Conservation (phyloP, 331 rosid genomes). For the Ulmus americana region DNA sequence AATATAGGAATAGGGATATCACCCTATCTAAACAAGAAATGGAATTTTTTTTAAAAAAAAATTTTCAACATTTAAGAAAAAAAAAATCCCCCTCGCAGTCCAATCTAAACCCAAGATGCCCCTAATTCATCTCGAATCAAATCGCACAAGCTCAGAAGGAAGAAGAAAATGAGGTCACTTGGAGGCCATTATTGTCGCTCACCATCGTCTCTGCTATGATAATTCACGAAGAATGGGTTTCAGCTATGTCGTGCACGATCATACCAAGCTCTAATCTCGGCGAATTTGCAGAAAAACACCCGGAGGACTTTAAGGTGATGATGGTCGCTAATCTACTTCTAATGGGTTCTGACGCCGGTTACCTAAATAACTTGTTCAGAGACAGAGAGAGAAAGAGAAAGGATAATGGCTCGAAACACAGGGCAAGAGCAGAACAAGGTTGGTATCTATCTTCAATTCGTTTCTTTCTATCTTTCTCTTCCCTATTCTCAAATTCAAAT, state of each 20-base stretch:
- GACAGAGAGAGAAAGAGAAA: too few relatives aligned
- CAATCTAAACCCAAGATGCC: background rate
- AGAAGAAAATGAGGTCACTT: slow-evolving; percentile 18
- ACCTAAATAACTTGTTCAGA: slow-evolving; percentile 31
- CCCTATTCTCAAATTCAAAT: too few relatives aligned
- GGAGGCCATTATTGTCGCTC: slow-evolving; percentile 33
- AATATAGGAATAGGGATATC: too few relatives aligned
- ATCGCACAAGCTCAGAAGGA: background rate
- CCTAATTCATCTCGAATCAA: too few relatives aligned
- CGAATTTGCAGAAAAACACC: slow-evolving; percentile 15
- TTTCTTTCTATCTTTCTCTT: too few relatives aligned
- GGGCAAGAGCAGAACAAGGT: too few relatives aligned
- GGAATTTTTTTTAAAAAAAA: too few relatives aligned
- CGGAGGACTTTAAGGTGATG: slow-evolving; percentile 52
- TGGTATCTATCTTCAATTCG: too few relatives aligned
- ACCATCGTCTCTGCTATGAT: slow-evolving; percentile 30
- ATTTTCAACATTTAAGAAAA: too few relatives aligned
- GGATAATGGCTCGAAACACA: too few relatives aligned
- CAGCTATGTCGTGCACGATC: slow-evolving; percentile 45
- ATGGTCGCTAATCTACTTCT: slow-evolving; percentile 56
- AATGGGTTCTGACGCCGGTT: slow-evolving; percentile 39
- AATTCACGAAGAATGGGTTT: slow-evolving; percentile 44
- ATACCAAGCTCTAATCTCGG: slow-evolving; percentile 14
- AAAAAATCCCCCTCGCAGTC: background rate
- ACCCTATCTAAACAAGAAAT: too few relatives aligned